phyloP scores from a whole-genome alignment of 352 stramenopile species.

The Globisporangium nagaii region DNA sequence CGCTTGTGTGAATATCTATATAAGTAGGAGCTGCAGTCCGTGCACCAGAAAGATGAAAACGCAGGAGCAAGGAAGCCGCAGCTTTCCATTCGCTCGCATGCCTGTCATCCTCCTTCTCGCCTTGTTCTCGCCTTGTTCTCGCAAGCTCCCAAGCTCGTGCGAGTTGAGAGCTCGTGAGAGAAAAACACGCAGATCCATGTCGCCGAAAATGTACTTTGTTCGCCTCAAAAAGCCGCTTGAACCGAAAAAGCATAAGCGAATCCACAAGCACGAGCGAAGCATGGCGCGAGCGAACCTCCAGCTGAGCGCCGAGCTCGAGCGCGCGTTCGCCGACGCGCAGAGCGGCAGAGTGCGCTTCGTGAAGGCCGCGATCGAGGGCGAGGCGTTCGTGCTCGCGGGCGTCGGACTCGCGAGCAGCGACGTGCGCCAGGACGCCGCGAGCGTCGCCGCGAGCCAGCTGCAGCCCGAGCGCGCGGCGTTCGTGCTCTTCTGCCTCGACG shows the following conservation, averaged over 20 bases:
- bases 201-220: too few relatives aligned
- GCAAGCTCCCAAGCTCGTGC: too few relatives aligned
- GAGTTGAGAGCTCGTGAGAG: too few relatives aligned
- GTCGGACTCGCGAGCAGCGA: conserved; percentile 34
- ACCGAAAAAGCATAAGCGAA: too few relatives aligned
- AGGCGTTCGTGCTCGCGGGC: conserved; percentile 55
- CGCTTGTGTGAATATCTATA: conserved; percentile 7
- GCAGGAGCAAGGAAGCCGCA: too few relatives aligned
- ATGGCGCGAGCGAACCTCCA: conserved; percentile 68
- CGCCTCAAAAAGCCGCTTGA: too few relatives aligned
- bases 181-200: too few relatives aligned
- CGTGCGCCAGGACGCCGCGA: conserved; percentile 32
- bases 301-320: conserved; percentile 56
- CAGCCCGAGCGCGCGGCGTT: conserved; percentile 48
- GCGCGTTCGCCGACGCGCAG: conserved; percentile 68
- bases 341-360: conserved; percentile 62
- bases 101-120: too few relatives aligned
- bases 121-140: too few relatives aligned
- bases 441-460: conserved; percentile 22
- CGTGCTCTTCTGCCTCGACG: conserved; percentile 72
- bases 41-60: conserved; percentile 1
- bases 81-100: too few relatives aligned
- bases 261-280: background rate
- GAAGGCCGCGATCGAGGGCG: conserved; percentile 53
- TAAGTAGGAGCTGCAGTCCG: conserved; percentile 3